Evolutionary conservation across 2,329 filamentous ascomycete species (phyloP).

Genomic region (Aspergillus sp.): DNA sequence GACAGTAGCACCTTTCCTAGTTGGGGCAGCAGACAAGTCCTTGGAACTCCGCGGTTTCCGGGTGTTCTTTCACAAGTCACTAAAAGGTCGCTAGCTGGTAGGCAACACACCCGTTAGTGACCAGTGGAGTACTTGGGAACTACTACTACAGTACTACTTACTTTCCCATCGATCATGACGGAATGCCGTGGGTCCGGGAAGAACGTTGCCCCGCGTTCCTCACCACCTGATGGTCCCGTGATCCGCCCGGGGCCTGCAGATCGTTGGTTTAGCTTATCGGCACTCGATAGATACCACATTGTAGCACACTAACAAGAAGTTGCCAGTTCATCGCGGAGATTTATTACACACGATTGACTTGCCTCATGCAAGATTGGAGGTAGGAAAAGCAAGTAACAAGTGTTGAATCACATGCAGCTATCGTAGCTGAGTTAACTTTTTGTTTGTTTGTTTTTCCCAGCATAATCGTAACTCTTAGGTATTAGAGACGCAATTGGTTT

Average conservation of each 20-base stretch:
- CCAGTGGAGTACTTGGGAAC: neutral
- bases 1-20: no score
- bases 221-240: neutral
- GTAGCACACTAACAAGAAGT: neutral
- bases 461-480: no score
- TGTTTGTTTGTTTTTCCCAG: no score
- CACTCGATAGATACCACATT: neutral
- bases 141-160: neutral
- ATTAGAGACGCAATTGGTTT: neutral
- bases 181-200: slow-evolving; percentile 7
- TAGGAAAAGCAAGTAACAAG: neutral
- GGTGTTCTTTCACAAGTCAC: no score
- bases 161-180: slow-evolving; percentile 6
- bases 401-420: neutral
- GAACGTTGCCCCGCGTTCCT: slow-evolving; percentile 11
- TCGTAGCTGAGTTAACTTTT: neutral
- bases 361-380: neutral
- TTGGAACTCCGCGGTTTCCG: no score
- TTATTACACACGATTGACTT: neutral
- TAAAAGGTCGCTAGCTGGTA: neutral
- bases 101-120: neutral
- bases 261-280: neutral
- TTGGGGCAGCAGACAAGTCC: no score
- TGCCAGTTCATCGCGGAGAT: neutral
- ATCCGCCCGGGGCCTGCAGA: neutral